Base-by-base conservation (phyloP, 2,329 filamentous ascomycete species). In the Fusarium pseudocircinatum region DNA sequence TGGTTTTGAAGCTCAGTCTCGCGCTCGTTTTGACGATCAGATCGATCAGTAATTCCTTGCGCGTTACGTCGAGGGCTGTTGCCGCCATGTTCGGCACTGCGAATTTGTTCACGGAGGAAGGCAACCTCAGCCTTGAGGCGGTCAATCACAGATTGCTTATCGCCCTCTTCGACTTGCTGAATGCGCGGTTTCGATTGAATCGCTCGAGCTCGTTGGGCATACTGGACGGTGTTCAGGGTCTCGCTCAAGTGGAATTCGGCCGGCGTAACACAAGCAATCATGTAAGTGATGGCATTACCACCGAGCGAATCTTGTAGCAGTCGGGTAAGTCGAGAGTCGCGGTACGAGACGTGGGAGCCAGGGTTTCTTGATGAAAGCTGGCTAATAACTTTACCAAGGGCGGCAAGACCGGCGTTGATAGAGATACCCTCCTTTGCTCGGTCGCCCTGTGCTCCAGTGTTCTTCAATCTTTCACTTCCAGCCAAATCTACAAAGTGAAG, bases 171-270 rank as follows among this genome's bases (percentile, higher is more conserved):
- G 22, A 94, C 86, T 79, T 97, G 94, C 82, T 99, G 96, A 69
- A 99, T 98, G 69, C 95, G 92, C 13, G 96, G 97, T 82, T 98
- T 98, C 84, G 94, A 97, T 85, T 99, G 96, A 69, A 99, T 99
- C 4, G 95, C 95, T 73, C 96, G 92, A 71, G 96, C 97, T 73
- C 96, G 91, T 84, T 98, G 96, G 12, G 96, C 96, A 83, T 99
- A 99, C 81, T 98, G 94, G 28, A 99, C 94, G 0, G 96, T 99
- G 81, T 99, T 99, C 65, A 99, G 86, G 0, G 97, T 98, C 84
- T 99, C 96, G 84, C 95, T 98, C 49, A 99, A 86, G 81, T 99
- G 96, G 80, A 99, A 99, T 81, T 98, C 95, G 20, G 96, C 94
- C 0, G 95, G 96, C 2, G 96, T 99, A 36, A 99, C 95, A 83